Evolutionary conservation across 108 stramenopile species (phyloP).

Genomic region (Discostella pseudostelligera): DNA sequence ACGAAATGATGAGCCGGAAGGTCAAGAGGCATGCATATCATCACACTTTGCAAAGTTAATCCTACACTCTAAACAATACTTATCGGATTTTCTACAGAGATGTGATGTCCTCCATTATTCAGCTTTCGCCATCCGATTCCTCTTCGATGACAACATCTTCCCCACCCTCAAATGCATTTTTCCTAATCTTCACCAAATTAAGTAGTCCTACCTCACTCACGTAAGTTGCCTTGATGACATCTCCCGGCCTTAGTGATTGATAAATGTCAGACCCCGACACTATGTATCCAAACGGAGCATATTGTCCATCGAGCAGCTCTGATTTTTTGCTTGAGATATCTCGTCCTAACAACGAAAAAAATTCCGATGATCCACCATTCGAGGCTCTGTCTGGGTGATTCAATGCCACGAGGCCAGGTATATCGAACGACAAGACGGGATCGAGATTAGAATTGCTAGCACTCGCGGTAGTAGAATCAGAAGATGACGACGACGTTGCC

Average conservation of each 20-base stretch:
- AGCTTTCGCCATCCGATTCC: slow-evolving; percentile 1
- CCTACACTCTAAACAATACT: too few relatives aligned
- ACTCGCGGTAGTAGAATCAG: slow-evolving; percentile 31
- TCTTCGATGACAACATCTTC: slow-evolving; percentile 24
- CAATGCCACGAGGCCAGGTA: slow-evolving; percentile 72
- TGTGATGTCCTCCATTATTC: too few relatives aligned
- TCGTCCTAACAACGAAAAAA: slow-evolving; percentile 61
- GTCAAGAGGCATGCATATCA: too few relatives aligned
- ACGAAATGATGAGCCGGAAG: too few relatives aligned
- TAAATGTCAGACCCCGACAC: slow-evolving; percentile 67
- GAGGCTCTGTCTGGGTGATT: slow-evolving; percentile 76
- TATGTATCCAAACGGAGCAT: slow-evolving; percentile 86
- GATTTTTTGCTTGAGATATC: slow-evolving; percentile 49
- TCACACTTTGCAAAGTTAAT: too few relatives aligned
- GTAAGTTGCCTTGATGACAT: slow-evolving; percentile 73
- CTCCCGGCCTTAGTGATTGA: slow-evolving; percentile 62
- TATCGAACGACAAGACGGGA: slow-evolving; percentile 74
- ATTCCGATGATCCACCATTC: slow-evolving; percentile 82
- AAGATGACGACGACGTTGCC: slow-evolving; percentile 36
- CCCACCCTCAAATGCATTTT: slow-evolving; percentile 47
- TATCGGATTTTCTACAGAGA: too few relatives aligned
- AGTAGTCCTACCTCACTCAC: slow-evolving; percentile 73
- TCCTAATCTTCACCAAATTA: slow-evolving; percentile 75
- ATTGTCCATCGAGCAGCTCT: slow-evolving; percentile 65
- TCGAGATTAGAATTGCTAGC: slow-evolving; percentile 35